Evolutionary conservation across 805 yeast species (phyloP), one percentile per base, ranked within the genome.

Genomic region (Saccharomycopsis sp.): DNA sequence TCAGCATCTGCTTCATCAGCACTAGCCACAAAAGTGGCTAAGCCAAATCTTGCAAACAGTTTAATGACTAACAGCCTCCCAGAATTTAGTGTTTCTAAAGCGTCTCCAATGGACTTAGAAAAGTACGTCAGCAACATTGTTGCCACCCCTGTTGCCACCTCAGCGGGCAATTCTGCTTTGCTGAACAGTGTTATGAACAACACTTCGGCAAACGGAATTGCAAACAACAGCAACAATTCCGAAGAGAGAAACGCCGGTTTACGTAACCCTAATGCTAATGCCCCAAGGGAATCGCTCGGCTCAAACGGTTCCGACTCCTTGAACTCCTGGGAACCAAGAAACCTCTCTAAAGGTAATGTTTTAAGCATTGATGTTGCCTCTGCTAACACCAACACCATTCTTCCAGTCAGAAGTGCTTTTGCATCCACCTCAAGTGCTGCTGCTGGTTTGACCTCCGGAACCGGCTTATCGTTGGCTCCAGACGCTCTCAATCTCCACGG

Each of bases 291-390:
- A n/a, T n/a, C n/a, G n/a, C n/a, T n/a, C n/a, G n/a, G n/a, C n/a
- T n/a, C n/a, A n/a, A 14, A 8, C 14, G 41, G 41, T 35, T 35
- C 41, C 14, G 14, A 8, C 14, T 35, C 41, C 14, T 35, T 35
- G 14, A 8, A 14, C 14, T 44, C 49, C 22, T 44, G 49, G 49
- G 20, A 17, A 17, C 8, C 49, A 3, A n/a, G 49, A 54, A 34
- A 25, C 52, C 8, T 53, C 54, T 54, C 55, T 56, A 17, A 47
- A 49, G 17, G 38, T 19, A 52, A 19, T 41, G 24, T 9, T 2
- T 56, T 59, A 42, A 56, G 54, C 49, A 59, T 59, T 52, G 62
- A 59, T 25, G 49, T 59, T 20, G 44, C 20, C 54, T 49, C 49
- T 12, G 62, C 62, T 15, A 59, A 59, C 56, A 50, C 58, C 54